Evolutionary conservation across 2,329 filamentous ascomycete genomes (phyloP).

Genomic region (Monilinia polystroma): DNA sequence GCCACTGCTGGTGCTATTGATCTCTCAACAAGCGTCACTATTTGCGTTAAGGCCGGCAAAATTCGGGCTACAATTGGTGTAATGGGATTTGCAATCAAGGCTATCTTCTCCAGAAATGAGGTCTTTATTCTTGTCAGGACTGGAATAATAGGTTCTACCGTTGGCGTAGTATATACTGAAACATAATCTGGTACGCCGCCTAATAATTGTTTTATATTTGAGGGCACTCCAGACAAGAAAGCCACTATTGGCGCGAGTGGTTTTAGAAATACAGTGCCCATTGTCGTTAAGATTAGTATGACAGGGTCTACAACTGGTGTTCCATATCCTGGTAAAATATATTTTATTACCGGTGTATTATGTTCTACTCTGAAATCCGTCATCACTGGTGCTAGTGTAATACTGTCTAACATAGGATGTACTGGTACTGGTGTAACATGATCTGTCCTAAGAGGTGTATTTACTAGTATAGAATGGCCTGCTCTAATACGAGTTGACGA

Average conservation of each 20-base stretch:
- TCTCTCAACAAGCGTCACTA: too few species aligned
- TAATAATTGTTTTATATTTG: not conserved
- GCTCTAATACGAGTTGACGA: too few species aligned
- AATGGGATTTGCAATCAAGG: not conserved
- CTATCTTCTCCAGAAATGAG: not conserved
- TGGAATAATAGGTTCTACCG: not conserved
- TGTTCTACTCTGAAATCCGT: not conserved
- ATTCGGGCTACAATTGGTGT: too few species aligned
- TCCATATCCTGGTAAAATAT: not conserved
- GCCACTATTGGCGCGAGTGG: not conserved
- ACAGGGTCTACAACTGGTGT: not conserved
- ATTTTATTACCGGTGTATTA: not conserved
- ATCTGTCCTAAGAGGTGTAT: too few species aligned
- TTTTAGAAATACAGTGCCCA: not conserved
- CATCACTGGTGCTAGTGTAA: not conserved
- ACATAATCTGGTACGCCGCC: too few species aligned
- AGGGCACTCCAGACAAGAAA: not conserved
- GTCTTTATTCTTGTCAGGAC: not conserved
- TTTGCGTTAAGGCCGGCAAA: not conserved
- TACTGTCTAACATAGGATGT: not conserved
- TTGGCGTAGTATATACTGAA: not conserved
- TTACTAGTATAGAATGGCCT: too few species aligned
- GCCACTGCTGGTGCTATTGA: not conserved
- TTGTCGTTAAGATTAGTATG: not conserved
- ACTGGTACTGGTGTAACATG: too few species aligned